Percentiles rank a stretch among this genome's conserved stretches.
Evolutionary conservation across 305 asterid genomes (phyloP).

Genomic region (Stenogyne calaminthoides): DNA sequence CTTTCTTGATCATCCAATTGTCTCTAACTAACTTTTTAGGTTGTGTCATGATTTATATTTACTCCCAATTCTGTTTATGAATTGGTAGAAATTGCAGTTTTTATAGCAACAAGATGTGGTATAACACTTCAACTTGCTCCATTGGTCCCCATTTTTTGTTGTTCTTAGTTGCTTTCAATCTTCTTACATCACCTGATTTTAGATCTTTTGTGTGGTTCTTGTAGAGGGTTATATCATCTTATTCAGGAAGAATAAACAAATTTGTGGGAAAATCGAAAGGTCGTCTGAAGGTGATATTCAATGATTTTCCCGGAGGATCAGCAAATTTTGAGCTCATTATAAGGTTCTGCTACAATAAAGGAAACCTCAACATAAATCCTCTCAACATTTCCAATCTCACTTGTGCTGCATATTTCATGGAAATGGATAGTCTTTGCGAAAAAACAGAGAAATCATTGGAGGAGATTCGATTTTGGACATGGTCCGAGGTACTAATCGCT

Average conservation of each 20-base stretch:
- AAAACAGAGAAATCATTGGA: slow-evolving; percentile 53
- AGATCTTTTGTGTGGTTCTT: slow-evolving; percentile 21
- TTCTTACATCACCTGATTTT: background rate
- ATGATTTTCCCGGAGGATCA: slow-evolving; percentile 90
- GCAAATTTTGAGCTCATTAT: slow-evolving; percentile 68
- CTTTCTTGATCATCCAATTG: slow-evolving; percentile 36
- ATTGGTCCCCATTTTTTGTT: background rate
- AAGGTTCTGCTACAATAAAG: slow-evolving; percentile 69
- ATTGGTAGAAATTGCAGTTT: background rate
- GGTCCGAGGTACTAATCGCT: slow-evolving; percentile 71
- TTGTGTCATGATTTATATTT: background rate
- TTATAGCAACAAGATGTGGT: background rate
- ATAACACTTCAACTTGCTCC: background rate
- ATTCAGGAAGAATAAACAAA: slow-evolving; percentile 56
- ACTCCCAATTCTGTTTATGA: background rate
- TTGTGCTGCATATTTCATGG: slow-evolving; percentile 67
- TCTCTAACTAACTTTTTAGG: slow-evolving; percentile 9
- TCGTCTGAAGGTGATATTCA: slow-evolving; percentile 64
- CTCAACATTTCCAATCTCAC: slow-evolving; percentile 48
- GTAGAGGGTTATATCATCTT: slow-evolving; percentile 62
- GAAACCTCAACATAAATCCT: slow-evolving; percentile 51
- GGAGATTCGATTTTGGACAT: slow-evolving; percentile 62
- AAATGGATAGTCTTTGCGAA: slow-evolving; percentile 66
- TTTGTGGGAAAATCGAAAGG: slow-evolving; percentile 53
- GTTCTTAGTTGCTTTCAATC: background rate